Conservation (phyloP, 2,329 filamentous ascomycete genomes). For the Alternaria ethzedia region DNA sequence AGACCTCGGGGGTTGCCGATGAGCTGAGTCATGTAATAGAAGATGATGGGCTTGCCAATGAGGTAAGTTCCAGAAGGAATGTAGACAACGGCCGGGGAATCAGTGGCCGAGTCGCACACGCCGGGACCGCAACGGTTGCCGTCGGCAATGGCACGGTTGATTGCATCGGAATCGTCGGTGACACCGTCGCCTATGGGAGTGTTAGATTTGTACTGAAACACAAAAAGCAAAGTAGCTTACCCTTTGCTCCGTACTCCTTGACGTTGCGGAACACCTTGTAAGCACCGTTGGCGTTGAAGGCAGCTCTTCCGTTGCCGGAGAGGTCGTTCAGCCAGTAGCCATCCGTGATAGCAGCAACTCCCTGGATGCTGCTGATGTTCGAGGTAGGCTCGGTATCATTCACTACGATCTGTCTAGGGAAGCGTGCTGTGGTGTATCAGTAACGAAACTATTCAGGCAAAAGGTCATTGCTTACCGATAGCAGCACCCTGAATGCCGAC, state of each 20-base stretch:
- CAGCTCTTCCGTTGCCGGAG: constrained; percentile 51
- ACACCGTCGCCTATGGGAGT: constrained; percentile 42
- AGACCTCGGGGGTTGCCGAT: constrained; percentile 65
- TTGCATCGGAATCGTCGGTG: constrained; percentile 60
- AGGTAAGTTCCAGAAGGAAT: constrained; percentile 66
- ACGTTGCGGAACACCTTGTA: constrained; percentile 56
- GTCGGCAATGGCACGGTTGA: constrained; percentile 56
- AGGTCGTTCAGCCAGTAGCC: constrained; percentile 54
- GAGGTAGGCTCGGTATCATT: background rate
- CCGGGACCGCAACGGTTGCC: constrained; percentile 54
- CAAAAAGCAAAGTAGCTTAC: constrained; percentile 22
- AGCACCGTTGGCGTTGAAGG: constrained; percentile 45
- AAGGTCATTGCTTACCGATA: constrained; percentile 14
- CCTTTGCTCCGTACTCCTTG: constrained; percentile 53
- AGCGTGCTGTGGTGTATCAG: constrained; percentile 19
- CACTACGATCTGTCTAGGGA: constrained; percentile 1
- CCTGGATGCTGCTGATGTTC: constrained; percentile 5
- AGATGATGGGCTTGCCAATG: constrained; percentile 58
- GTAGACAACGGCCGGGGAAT: constrained; percentile 63
- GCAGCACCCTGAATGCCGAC: constrained; percentile 29
- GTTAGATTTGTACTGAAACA: constrained; percentile 11
- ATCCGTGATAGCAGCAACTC: constrained; percentile 14
- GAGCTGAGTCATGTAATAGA: constrained; percentile 70
- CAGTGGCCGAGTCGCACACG: constrained; percentile 55
- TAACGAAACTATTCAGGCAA: background rate